Conservation (phyloP, 2,329 filamentous ascomycete species). For the Hymenoscyphus albidus region DNA sequence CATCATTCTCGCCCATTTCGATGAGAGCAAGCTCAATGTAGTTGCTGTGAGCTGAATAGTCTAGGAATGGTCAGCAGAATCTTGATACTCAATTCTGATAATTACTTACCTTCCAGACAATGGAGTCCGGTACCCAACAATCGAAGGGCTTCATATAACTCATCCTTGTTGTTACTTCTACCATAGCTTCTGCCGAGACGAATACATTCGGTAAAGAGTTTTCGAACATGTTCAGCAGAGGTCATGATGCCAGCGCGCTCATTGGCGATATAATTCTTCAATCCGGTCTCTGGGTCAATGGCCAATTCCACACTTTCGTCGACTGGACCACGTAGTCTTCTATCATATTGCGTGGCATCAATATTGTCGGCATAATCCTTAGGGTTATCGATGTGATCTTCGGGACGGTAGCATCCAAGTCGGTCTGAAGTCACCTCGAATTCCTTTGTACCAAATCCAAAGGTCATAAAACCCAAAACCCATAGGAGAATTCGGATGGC, state of each 20-base stretch:
- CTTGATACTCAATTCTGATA: neutral
- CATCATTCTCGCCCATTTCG: constrained; percentile 72
- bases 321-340: constrained; percentile 74
- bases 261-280: constrained; percentile 95
- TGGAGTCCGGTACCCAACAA: constrained; percentile 85
- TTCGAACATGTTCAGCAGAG: constrained; percentile 71
- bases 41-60: constrained; percentile 92
- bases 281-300: constrained; percentile 69
- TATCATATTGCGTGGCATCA: constrained; percentile 80
- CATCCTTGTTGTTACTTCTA: constrained; percentile 62
- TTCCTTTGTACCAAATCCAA: constrained; percentile 78
- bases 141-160: constrained; percentile 82
- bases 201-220: constrained; percentile 69
- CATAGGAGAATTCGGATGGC: constrained; percentile 87
- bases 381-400: constrained; percentile 76
- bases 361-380: constrained; percentile 86
- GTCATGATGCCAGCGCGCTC: constrained; percentile 76
- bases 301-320: constrained; percentile 74
- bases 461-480: constrained; percentile 85
- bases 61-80: constrained; percentile 39
- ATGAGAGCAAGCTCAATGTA: constrained; percentile 85
- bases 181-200: constrained; percentile 75
- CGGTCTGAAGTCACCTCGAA: constrained; percentile 79
- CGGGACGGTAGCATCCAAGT: constrained; percentile 75
- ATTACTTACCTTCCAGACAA: constrained; percentile 61